A percentile compares a stretch with the other conserved stretches of the same genome.
These are phyloP conservation scores for Ilyonectria destructans DNA, from an alignment of 2,329 filamentous ascomycete species.

Conservation along the genomic window DNA sequence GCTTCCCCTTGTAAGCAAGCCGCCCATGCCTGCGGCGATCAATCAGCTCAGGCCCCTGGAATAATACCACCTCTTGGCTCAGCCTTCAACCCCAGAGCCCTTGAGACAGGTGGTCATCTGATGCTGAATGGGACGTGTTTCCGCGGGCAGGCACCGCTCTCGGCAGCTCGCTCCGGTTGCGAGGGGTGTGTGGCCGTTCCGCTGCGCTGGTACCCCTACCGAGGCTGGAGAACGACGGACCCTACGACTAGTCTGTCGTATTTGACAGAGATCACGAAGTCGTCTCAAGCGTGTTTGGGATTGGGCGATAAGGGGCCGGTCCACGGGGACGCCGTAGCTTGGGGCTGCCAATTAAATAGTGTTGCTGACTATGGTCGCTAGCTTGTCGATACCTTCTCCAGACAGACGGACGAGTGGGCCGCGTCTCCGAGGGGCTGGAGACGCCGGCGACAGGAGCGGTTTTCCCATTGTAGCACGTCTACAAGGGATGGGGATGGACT, in stretches of 20 bases:
- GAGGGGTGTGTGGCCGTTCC: constrained; percentile 39
- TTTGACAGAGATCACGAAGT: constrained; percentile 39
- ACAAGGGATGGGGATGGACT: not conserved
- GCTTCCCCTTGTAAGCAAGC: constrained; percentile 17
- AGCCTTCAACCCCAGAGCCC: constrained; percentile 16
- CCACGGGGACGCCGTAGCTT: constrained; percentile 48
- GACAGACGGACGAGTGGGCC: constrained; percentile 22
- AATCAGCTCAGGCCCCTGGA: constrained; percentile 25
- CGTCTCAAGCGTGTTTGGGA: constrained; percentile 49
- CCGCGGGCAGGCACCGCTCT: constrained; percentile 38
- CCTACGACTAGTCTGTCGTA: constrained; percentile 34
- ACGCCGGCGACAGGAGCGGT: constrained; percentile 3
- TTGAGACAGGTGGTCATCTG: constrained; percentile 38
- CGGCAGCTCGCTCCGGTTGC: constrained; percentile 44
- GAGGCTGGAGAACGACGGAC: constrained; percentile 40
- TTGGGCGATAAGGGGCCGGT: constrained; percentile 31
- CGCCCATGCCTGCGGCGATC: constrained; percentile 29
- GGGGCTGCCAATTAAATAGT: constrained; percentile 34
- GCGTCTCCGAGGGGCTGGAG: constrained; percentile 11
- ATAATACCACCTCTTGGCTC: constrained; percentile 41
- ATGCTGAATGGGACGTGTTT: constrained; percentile 25
- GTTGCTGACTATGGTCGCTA: constrained; percentile 8
- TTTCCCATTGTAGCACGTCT: not conserved
- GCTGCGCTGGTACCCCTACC: constrained; percentile 44
- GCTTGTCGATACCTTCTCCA: constrained; percentile 18